Base-by-base conservation (phyloP, 2,329 filamentous ascomycete species). In the Sordariomycetes sp. region DNA sequence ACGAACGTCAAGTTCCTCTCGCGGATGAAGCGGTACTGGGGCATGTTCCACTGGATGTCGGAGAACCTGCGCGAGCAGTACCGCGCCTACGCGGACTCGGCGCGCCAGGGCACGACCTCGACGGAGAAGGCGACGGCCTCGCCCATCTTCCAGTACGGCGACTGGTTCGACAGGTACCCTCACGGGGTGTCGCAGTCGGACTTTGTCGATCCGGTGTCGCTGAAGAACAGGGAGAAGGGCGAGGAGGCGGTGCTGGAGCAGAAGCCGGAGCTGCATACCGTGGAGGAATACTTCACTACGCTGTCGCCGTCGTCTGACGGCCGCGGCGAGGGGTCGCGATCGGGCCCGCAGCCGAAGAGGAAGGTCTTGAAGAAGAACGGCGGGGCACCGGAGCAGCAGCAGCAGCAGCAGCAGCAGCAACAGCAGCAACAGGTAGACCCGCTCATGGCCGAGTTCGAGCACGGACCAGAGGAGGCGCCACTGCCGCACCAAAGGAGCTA, bases 11-110 rank as follows among this genome's bases (percentile, higher is more conserved):
- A 88, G 66, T 97, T 94, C 65, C 74, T 99, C 52, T 87, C 88
- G 58, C 94, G 90, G 71, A 96, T 97, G 89, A 97, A 96, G 76
- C 89, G 89, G 60, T 92, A 94, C 66, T 99, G 94, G 94, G 94
- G 93, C 60, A 96, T 97, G 88, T 97, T 97, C 68, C 90, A 96
- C 69, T 97, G 91, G 74, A 92, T 97, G 81, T 87, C 90, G 1
- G 92, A 97, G 68, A 94, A 93, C 66, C 79, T 97, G 40, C 91
- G 94, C 60, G 88, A 93, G 58, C 85, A 95, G 61, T 99, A 96
- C 68, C 84, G 88, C 56, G 83, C 85, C 54, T 93, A 91, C 64
- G 86, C 91, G 18, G 91, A 97, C 69, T 87, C 87, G n/a, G 84
- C 86, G 34, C 79, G 86, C 57, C 82, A 84, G 63, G 60, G 60